A percentile compares a stretch with the other conserved stretches of the same genome.
phyloP scores from a whole-genome alignment of 345 rosid species.

The Capsella bursapastoris region DNA sequence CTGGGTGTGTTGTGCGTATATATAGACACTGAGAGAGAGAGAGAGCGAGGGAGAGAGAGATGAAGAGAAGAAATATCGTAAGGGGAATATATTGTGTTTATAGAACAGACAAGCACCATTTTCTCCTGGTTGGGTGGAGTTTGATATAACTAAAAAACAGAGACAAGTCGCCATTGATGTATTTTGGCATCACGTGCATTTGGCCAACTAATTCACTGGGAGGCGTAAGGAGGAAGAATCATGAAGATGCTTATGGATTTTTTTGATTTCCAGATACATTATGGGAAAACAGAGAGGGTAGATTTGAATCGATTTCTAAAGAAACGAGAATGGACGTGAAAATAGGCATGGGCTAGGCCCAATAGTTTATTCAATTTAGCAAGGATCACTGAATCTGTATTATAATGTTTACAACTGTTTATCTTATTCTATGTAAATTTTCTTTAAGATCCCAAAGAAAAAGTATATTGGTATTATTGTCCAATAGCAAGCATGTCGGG shows the following conservation, averaged over 20 bases:
- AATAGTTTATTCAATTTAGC: too few species aligned
- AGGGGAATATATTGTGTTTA: slow-evolving; percentile 11
- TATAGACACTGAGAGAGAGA: not conserved
- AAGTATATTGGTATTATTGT: slow-evolving; percentile 29
- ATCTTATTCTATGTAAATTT: not conserved
- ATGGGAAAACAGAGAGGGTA: slow-evolving; percentile 2
- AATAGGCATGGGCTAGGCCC: too few species aligned
- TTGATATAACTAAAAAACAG: slow-evolving; percentile 42
- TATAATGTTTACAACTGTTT: too few species aligned
- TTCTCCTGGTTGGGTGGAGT: slow-evolving; percentile 41
- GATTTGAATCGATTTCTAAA: not conserved
- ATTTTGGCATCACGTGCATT: slow-evolving; percentile 30
- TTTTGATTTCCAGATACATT: not conserved
- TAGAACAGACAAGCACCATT: not conserved
- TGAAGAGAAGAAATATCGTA: slow-evolving; percentile 26
- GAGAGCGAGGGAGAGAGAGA: not conserved
- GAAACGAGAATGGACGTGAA: too few species aligned
- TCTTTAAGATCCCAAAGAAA: slow-evolving; percentile 36
- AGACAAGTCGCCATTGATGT: slow-evolving; percentile 40
- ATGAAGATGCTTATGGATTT: not conserved
- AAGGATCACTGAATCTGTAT: too few species aligned
- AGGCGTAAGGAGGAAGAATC: not conserved
- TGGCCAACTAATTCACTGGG: slow-evolving; percentile 7
- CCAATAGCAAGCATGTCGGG: slow-evolving; percentile 33
- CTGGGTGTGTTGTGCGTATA: not conserved